Evolutionary conservation across 2,329 filamentous ascomycete genomes (phyloP), one percentile per base, ranked within the genome.

Genomic region (Nemania serpens): DNA sequence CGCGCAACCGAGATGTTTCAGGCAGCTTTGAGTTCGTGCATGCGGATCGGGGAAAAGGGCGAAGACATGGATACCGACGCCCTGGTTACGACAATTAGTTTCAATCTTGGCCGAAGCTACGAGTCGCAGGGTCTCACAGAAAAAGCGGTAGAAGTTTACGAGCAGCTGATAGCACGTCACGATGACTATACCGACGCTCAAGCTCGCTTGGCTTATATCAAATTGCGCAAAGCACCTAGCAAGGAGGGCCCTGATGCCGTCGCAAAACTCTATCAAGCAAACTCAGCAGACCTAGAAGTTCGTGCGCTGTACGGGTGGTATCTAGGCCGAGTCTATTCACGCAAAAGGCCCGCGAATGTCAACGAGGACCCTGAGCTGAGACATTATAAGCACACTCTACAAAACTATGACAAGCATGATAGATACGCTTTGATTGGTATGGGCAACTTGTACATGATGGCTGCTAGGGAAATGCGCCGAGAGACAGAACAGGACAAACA

Each of bases 281-380:
- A 96, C 64, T 88, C 91, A 5, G 84, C 86, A 56, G 95, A 99
- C 69, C 83, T 98, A 3, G 95, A 99, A 74, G 92, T 98, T 20
- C 90, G 95, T 42, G 89, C 93, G 7, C 80, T 99, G 43, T 97
- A 97, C 69, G 95, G 94, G 6, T 99, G 94, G 93, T 98, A 96
- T 74, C 82, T 97, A 25, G 93, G 93, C 75, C 93, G 91, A 73
- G 81, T 86, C 15, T 82, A 85, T 68, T 89, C 91, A 12, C 93
- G 94, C 76, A 97, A 95, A 78, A 86, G 89, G 59, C 88, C 88
- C 3, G 79, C 85, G 53, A 94, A 95, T 71, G 84, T 97, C 61
- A 87, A 87, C 15, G 93, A 98, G 71, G 96, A 99, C 72, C 88
- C 88, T 36, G 95, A 99, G 75, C 89, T 97, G 70, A 87, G 93